Evolutionary conservation across 2,329 filamentous ascomycete species (phyloP).

Genomic region (Chaetomiaceae sp.): DNA sequence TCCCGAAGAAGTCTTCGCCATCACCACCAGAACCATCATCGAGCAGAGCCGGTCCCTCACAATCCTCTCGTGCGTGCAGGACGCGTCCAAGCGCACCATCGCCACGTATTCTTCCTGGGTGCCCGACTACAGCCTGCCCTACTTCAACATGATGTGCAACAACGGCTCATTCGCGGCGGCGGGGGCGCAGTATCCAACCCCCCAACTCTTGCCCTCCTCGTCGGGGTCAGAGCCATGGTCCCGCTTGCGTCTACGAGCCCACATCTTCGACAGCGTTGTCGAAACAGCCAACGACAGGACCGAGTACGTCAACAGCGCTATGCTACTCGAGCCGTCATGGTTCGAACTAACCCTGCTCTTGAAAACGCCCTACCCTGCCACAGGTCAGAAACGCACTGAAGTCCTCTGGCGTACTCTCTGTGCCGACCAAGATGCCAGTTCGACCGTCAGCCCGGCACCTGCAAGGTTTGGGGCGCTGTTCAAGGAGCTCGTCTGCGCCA

Average conservation of each 20-base stretch:
- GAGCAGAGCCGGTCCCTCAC: conserved; percentile 4
- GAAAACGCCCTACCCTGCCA: conserved; percentile 7
- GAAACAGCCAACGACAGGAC: conserved; percentile 9
- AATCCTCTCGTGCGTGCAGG: conserved; percentile 16
- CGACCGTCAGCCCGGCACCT: not conserved
- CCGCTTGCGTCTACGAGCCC: conserved; percentile 3
- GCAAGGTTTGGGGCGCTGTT: conserved; percentile 8
- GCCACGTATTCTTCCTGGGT: conserved; percentile 10
- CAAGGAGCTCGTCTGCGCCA: conserved; percentile 15
- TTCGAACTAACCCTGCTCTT: conserved; percentile 15
- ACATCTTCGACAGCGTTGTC: conserved; percentile 13
- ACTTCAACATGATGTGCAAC: conserved; percentile 18
- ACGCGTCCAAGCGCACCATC: conserved; percentile 8
- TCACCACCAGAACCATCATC: conserved; percentile 6
- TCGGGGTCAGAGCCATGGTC: not conserved
- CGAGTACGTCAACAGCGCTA: conserved; percentile 10
- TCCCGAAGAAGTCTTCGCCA: conserved; percentile 6
- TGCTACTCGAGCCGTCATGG: conserved; percentile 17
- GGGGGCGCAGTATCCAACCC: not conserved
- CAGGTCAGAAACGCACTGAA: conserved; percentile 10
- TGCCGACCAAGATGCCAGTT: conserved; percentile 10
- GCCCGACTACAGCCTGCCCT: conserved; percentile 16
- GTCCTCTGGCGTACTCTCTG: conserved; percentile 19
- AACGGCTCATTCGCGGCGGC: conserved; percentile 2
- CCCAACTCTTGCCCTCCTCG: not conserved